Evolutionary conservation across 202 grass and related monocot species (phyloP), one percentile per base, ranked within the genome.

Genomic region (Sporobolus alterniflorus): DNA sequence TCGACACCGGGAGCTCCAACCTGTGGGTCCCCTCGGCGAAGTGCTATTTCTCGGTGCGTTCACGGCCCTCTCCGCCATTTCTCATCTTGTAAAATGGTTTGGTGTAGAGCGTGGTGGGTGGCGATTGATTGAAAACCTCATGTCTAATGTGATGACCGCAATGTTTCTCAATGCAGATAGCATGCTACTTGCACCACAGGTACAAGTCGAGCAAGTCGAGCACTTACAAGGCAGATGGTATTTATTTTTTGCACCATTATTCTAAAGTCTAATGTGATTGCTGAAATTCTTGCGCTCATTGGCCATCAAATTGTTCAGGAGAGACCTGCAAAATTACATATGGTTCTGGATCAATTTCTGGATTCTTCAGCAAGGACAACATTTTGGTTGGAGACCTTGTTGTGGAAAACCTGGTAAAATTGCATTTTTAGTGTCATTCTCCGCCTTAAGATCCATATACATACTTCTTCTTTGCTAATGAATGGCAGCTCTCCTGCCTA

Each of bases 301-400:
- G 43, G 5, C 31, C 1, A n/a, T 82, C 25, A 31, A 83, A 82
- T 17, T 59, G 3, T 87, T 63, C 87, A 98, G 93, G 96, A 36
- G 91, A 96, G 62, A 82, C 51, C 33, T 94, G 91, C 69, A 78
- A 94, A 77, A 98, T 98, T 47, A 86, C 89, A 54, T 96, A 98
- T 34, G 96, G 93, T 51, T 98, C 96, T n/a, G 96, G 96, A 6
- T 69, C 89, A 7, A 90, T 98, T 82, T 46, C 89, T 71, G 96
- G 96, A 14, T 98, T 98, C 88, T 98, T 96, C 73, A 98, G 96
- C 65, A 55, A 94, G 49, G 96, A 98, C 62, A 40, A 94, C 81
- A 85, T 98, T 31, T 57, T 87, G 81, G 91, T 94, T 69, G 96
- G 96, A 31, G 91, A 96, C 9, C 82, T 98, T 75, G 71, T 88